phyloP scores from a whole-genome alignment of 225 moss, liverwort and hornwort genomes.

The Takakia lepidozioides region DNA sequence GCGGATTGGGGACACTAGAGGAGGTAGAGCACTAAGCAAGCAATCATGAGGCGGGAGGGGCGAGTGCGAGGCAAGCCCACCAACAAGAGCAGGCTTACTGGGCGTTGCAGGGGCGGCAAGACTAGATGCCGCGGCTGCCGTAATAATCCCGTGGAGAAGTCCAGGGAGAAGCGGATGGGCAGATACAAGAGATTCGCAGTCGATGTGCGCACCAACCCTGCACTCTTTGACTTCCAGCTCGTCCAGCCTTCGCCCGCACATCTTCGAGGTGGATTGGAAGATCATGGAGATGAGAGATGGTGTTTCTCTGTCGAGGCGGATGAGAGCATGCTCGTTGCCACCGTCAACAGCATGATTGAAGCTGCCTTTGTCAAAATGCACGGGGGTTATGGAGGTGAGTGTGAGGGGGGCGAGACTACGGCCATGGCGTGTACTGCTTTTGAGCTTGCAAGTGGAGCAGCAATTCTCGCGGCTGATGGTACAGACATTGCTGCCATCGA shows the following conservation, averaged over 20 bases:
- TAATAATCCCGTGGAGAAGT: constrained; percentile 20
- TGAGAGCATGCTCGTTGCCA: neutral
- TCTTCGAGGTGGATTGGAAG: neutral
- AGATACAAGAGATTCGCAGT: constrained; percentile 14
- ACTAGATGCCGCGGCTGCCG: constrained; percentile 26
- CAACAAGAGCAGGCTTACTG: constrained; percentile 18
- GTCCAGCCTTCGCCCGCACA: neutral
- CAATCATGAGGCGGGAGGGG: constrained; percentile 47
- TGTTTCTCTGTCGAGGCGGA: too few species aligned
- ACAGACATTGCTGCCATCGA: neutral
- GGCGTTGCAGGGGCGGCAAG: constrained; percentile 18
- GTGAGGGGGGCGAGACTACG: neutral
- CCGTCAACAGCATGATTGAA: constrained; percentile 1
- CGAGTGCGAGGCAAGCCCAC: constrained; percentile 30
- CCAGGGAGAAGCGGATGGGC: constrained; percentile 9
- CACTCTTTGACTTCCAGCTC: constrained; percentile 11
- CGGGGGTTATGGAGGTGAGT: neutral
- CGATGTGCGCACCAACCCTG: constrained; percentile 19
- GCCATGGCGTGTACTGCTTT: too few species aligned
- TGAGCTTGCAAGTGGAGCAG: too few species aligned
- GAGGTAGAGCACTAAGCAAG: too few species aligned
- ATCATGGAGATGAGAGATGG: neutral
- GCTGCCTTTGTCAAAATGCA: neutral
- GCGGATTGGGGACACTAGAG: too few species aligned
- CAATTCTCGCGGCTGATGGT: neutral